A percentile compares a stretch with the other conserved stretches of the same genome.
Evolutionary conservation across 2,329 filamentous ascomycete genomes (phyloP).

Genomic region (Dothidotthia symphoricarpi): DNA sequence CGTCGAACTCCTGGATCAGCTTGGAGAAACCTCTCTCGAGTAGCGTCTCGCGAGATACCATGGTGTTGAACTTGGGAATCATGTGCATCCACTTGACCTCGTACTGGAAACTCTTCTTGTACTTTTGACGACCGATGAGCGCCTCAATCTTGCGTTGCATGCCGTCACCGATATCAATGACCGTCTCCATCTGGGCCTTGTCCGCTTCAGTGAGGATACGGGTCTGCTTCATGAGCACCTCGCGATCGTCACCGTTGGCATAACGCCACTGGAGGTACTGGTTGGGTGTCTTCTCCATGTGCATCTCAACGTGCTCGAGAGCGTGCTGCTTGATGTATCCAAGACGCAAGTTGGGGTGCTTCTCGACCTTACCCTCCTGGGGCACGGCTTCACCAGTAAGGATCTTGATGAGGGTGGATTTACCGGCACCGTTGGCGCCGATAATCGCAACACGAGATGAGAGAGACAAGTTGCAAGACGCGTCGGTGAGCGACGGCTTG

Average conservation of each 20-base stretch:
- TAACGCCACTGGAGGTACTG: slow-evolving; percentile 99
- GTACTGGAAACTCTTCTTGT: slow-evolving; percentile 98
- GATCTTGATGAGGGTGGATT: slow-evolving; percentile 97
- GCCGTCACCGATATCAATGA: slow-evolving; percentile 80
- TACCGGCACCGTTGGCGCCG: slow-evolving; percentile 94
- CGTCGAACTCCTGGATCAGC: slow-evolving; percentile 95
- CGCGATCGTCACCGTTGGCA: slow-evolving; percentile 92
- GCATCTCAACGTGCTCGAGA: slow-evolving; percentile 98
- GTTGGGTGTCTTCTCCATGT: slow-evolving; percentile 97
- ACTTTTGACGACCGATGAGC: slow-evolving; percentile 95
- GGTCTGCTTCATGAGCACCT: slow-evolving; percentile 97
- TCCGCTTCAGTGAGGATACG: slow-evolving; percentile 84
- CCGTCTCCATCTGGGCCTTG: slow-evolving; percentile 86
- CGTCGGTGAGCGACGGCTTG: slow-evolving; percentile 84
- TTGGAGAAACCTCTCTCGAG: slow-evolving; percentile 84
- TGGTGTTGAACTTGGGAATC: slow-evolving; percentile 89
- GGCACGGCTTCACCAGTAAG: slow-evolving; percentile 90
- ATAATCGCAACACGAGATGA: slow-evolving; percentile 96
- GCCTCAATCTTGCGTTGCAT: slow-evolving; percentile 79
- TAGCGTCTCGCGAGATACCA: slow-evolving; percentile 90
- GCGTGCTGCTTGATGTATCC: slow-evolving; percentile 99
- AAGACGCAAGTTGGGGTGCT: slow-evolving; percentile 97
- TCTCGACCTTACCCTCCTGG: slow-evolving; percentile 82
- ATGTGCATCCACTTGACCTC: slow-evolving; percentile 91
- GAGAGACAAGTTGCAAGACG: slow-evolving; percentile 81